phyloP scores from a whole-genome alignment of 116 monocot genomes.

The Dioscorea cayenensis region DNA sequence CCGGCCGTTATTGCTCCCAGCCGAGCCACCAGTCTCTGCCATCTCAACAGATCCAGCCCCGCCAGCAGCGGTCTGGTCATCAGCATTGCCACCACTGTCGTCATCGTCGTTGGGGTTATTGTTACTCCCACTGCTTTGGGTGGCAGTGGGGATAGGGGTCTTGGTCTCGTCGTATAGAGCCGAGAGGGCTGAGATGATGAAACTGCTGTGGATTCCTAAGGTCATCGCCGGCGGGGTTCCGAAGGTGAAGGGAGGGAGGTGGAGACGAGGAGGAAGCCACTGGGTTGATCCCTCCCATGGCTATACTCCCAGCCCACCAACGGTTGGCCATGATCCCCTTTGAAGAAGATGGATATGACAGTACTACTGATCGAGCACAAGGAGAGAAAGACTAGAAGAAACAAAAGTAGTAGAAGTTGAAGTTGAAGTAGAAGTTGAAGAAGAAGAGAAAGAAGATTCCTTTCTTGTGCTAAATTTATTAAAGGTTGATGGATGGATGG shows the following conservation, averaged over 20 bases:
- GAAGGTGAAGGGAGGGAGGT: constrained; percentile 24
- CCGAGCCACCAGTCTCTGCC: not conserved
- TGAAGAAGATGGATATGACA: not conserved
- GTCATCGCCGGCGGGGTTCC: constrained; percentile 17
- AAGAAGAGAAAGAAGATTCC: not conserved
- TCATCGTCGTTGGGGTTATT: constrained; percentile 5
- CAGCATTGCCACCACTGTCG: constrained; percentile 7
- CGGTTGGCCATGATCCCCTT: constrained; percentile 39
- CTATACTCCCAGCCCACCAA: constrained; percentile 66
- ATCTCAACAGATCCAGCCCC: not conserved
- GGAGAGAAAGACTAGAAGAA: not conserved
- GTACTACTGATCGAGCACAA: no score
- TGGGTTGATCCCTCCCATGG: constrained; percentile 33
- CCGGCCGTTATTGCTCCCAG: constrained; percentile 1
- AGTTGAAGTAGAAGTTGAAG: no score
- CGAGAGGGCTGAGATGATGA: constrained; percentile 9
- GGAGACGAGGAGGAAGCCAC: constrained; percentile 20
- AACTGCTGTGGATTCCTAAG: constrained; percentile 6
- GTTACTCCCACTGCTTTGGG: constrained; percentile 33
- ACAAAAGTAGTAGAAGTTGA: no score
- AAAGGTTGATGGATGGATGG: not conserved
- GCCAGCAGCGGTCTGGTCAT: constrained; percentile 11
- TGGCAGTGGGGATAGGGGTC: constrained; percentile 8
- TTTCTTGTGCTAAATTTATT: not conserved
- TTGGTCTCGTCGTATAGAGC: not conserved